These are phyloP conservation scores for Hylodesmum podocarpum DNA, from an alignment of 306 rosid species.

Conservation along the genomic window DNA sequence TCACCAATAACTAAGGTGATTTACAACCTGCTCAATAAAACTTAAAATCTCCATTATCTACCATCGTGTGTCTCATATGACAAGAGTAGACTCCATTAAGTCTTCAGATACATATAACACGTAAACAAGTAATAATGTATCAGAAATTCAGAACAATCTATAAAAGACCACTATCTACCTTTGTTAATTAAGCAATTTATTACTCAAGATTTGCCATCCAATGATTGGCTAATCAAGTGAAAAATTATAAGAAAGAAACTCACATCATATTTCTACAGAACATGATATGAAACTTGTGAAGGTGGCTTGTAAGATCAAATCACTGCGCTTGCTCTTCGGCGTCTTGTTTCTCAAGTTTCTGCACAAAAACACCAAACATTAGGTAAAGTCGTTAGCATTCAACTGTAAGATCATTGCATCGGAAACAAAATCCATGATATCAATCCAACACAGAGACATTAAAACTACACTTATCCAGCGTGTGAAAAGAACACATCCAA, in stretches of 20 bases:
- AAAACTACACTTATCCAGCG: background rate
- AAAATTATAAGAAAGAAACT: constrained; percentile 5
- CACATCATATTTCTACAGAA: constrained; percentile 32
- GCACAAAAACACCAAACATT: constrained; percentile 21
- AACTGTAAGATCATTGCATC: background rate
- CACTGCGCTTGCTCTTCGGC: constrained; percentile 49
- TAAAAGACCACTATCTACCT: constrained; percentile 15
- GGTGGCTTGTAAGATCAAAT: constrained; percentile 7
- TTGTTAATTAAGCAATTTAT: constrained; percentile 15
- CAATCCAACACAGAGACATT: background rate
- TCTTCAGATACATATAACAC: background rate
- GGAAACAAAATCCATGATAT: background rate
- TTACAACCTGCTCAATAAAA: background rate
- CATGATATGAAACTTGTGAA: constrained; percentile 15
- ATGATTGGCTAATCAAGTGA: constrained; percentile 10
- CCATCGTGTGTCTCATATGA: background rate
- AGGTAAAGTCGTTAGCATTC: background rate
- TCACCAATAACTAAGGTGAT: background rate
- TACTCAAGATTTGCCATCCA: constrained; percentile 22
- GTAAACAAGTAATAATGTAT: background rate
- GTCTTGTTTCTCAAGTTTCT: constrained; percentile 50
- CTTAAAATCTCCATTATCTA: constrained; percentile 22
- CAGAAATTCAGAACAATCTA: background rate
- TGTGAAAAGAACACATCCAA: background rate
- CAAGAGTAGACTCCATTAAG: constrained; percentile 1